Conservation (phyloP, 78 protist species). For the Neovahlkampfia damariscottae region DNA sequence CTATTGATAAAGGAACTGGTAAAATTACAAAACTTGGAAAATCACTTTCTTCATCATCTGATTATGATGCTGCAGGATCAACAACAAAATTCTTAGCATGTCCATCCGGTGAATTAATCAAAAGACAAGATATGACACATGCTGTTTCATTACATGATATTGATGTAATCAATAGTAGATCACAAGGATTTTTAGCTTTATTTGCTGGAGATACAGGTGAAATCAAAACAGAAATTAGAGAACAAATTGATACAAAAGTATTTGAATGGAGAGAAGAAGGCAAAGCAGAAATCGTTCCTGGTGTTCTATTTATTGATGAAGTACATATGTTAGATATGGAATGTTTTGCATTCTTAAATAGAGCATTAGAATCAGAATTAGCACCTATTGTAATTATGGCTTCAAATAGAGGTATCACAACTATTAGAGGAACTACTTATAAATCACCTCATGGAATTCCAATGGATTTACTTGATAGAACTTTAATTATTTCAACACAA, state of each 20-base stretch:
- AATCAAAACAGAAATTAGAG: conserved; percentile 57
- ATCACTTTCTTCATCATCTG: conserved; percentile 74
- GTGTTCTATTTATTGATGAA: conserved; percentile 98
- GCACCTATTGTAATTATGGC: conserved; percentile 94
- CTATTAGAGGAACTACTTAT: conserved; percentile 86
- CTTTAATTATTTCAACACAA: conserved; percentile 40
- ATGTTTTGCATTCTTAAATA: conserved; percentile 94
- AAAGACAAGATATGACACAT: conserved; percentile 89
- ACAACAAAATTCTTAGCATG: conserved; percentile 69
- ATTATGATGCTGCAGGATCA: conserved; percentile 89
- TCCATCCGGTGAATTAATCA: conserved; percentile 89
- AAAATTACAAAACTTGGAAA: conserved; percentile 85
- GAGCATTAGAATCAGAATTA: conserved; percentile 86
- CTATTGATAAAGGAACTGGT: conserved; percentile 97
- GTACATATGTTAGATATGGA: conserved; percentile 98
- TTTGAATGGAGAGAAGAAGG: conserved; percentile 97
- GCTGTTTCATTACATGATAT: conserved; percentile 91
- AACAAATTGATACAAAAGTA: conserved; percentile 87
- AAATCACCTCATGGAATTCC: conserved; percentile 97
- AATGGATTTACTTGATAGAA: conserved; percentile 87
- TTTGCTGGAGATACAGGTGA: conserved; percentile 93
- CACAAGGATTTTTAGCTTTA: conserved; percentile 90
- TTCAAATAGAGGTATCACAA: conserved; percentile 86
- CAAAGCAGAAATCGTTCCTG: conserved; percentile 92
- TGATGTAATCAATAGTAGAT: conserved; percentile 94